phyloP scores from a whole-genome alignment of 2,329 filamentous ascomycete genomes.

The Colletotrichum sp. region DNA sequence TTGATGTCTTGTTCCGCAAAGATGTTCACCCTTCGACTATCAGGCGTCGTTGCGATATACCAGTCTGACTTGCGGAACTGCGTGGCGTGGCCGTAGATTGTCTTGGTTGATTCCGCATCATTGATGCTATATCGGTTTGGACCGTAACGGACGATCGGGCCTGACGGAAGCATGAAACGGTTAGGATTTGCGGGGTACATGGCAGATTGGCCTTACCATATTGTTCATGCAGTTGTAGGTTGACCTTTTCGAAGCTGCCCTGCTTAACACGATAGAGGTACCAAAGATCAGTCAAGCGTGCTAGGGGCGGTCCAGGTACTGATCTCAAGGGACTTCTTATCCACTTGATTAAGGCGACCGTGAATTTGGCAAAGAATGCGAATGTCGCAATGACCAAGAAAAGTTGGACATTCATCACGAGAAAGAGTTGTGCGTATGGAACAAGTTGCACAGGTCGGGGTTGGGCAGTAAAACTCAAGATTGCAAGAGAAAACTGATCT shows the following conservation, averaged over 20 bases:
- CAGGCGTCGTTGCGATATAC: constrained; percentile 27
- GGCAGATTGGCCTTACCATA: constrained; percentile 25
- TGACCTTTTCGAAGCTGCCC: constrained; percentile 31
- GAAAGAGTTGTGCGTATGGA: no score
- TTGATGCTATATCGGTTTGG: constrained; percentile 52
- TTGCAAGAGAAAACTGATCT: no score
- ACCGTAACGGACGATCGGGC: constrained; percentile 48
- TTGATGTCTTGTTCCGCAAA: constrained; percentile 38
- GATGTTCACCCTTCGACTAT: constrained; percentile 26
- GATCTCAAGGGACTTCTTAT: constrained; percentile 25
- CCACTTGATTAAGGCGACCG: not conserved
- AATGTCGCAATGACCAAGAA: not conserved
- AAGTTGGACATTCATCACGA: not conserved
- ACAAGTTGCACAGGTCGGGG: no score
- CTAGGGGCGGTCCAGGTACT: constrained; percentile 29
- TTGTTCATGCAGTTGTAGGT: constrained; percentile 30
- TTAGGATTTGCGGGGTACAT: no score
- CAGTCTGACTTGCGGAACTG: constrained; percentile 40
- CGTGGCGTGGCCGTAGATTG: constrained; percentile 33
- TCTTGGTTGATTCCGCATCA: constrained; percentile 41
- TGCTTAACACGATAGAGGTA: constrained; percentile 28
- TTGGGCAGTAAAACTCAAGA: no score
- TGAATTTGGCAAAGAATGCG: not conserved
- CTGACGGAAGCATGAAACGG: constrained; percentile 9
- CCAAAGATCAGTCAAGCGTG: constrained; percentile 32